These are phyloP conservation scores for Sphagnum tenellum DNA, from an alignment of 225 moss, liverwort and hornwort species.

Conservation along the genomic window DNA sequence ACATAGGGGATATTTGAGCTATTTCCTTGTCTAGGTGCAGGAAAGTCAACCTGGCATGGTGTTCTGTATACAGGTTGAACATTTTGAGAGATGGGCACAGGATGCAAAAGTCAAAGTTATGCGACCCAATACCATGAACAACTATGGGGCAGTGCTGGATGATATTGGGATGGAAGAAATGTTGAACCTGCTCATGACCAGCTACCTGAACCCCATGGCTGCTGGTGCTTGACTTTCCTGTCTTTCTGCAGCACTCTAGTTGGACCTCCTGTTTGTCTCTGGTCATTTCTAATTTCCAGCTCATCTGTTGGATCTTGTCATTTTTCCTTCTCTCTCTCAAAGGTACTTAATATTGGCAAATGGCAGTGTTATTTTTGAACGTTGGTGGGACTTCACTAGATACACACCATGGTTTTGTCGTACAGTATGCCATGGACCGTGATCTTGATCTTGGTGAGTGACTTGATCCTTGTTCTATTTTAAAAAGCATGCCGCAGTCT, in stretches of 20 bases:
- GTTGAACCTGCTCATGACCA: constrained; percentile 87
- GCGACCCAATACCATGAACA: constrained; percentile 99
- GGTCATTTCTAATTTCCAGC: constrained; percentile 5
- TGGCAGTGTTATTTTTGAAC: constrained; percentile 78
- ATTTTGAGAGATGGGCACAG: constrained; percentile 96
- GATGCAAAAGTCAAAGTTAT: constrained; percentile 97
- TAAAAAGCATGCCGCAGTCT: too few relatives aligned
- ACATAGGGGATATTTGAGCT: neutral
- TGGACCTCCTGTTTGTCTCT: too few relatives aligned
- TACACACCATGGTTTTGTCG: constrained; percentile 98
- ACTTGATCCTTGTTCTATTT: too few relatives aligned
- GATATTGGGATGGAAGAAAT: constrained; percentile 99
- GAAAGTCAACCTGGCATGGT: constrained; percentile 1
- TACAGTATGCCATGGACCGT: constrained; percentile 98
- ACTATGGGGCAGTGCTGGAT: constrained; percentile 96
- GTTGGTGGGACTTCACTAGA: constrained; percentile 87
- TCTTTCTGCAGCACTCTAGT: constrained; percentile 1
- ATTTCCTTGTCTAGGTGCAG: neutral
- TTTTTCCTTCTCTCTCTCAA: constrained; percentile 11
- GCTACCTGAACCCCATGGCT: constrained; percentile 88
- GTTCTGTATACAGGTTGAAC: constrained; percentile 56
- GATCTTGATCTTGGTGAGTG: constrained; percentile 94
- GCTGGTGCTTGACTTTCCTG: constrained; percentile 37
- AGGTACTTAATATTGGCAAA: constrained; percentile 3
- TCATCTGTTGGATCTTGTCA: constrained; percentile 1